Evolutionary conservation across 148 eudicot genomes (phyloP), one percentile per base, ranked within the genome.

Genomic region (Chenopodium album): DNA sequence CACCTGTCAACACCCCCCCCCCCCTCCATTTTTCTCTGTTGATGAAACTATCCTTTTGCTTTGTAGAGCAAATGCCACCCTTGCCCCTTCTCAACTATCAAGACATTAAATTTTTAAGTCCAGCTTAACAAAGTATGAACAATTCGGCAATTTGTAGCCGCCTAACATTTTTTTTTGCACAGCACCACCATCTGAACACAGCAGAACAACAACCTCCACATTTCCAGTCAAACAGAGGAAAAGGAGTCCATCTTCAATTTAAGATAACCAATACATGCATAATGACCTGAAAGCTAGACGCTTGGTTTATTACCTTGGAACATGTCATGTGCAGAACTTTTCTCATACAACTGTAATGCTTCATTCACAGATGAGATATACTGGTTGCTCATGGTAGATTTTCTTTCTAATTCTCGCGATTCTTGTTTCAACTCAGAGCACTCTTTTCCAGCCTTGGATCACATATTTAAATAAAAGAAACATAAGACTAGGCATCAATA

Each of bases 391-490:
- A 84, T 71, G 67, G 60, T 66, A 76, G 92, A 86, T 83, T 85
- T 87, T 71, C 84, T 86, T 81, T 92, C 92, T 83, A 91, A 65
- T 54, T 69, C 80, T 76, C 17, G 74, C 47, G 89, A 82, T 75
- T 94, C 92, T 86, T 76, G 86, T 75, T 77, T 85, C 87, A 89
- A 86, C 79, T 88, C 89, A 80, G 90, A 85, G 59, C 86, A 87
- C 88, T 92, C 92, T 81, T 91, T 90, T 82, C 87, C 90, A 80
- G 89, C 94, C 87, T 87, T 56, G 20, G 70, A 26, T 60, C 75
- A 76, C 22, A 62, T 22, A 14, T 65, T 31, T 4, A 79, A 23
- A 48, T 32, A 54, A 71, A 64, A 54, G 64, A 17, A 77, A 44
- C 50, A 71, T 34, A 71, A 76, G 75, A 76, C 47, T 47, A 10